phyloP scores from a whole-genome alignment of 169 alveolate species.

The Besnoitia besnoiti region DNA sequence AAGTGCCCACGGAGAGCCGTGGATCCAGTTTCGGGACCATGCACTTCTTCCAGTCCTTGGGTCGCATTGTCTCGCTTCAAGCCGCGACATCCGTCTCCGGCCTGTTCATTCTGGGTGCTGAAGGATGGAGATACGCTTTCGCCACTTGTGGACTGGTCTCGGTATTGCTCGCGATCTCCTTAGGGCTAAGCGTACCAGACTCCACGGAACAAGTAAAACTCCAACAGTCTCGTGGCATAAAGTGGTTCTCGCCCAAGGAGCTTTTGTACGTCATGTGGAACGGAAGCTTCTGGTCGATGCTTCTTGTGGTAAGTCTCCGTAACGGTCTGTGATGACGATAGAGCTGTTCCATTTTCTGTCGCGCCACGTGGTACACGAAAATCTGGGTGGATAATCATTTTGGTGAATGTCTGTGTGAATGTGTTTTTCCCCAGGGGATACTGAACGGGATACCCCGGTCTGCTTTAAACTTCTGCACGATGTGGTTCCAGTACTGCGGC shows the following conservation, averaged over 20 bases:
- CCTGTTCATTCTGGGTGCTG: background rate
- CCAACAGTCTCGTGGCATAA: constrained; percentile 27
- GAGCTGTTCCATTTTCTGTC: no score
- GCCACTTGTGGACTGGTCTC: constrained; percentile 52
- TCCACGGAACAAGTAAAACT: constrained; percentile 34
- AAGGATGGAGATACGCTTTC: constrained; percentile 61
- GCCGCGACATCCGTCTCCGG: constrained; percentile 78
- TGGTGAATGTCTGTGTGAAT: constrained; percentile 27
- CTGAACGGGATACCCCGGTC: constrained; percentile 87
- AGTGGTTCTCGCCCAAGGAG: constrained; percentile 53
- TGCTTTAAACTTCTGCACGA: constrained; percentile 85
- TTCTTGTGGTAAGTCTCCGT: constrained; percentile 49
- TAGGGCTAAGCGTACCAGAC: constrained; percentile 44
- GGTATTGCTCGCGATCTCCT: constrained; percentile 29
- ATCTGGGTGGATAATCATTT: constrained; percentile 57
- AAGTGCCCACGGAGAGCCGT: constrained; percentile 77
- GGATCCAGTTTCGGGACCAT: constrained; percentile 83
- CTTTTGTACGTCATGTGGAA: constrained; percentile 54
- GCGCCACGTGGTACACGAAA: constrained; percentile 43
- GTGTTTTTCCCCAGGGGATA: constrained; percentile 75
- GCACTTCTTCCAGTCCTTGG: constrained; percentile 80
- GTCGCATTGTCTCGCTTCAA: constrained; percentile 80
- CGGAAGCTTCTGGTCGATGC: constrained; percentile 68
- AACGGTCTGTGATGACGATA: no score
- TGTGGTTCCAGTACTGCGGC: constrained; percentile 88